These are phyloP conservation scores for Erodium trifolium DNA, from an alignment of 441 rosid genomes.

Conservation along the genomic window DNA sequence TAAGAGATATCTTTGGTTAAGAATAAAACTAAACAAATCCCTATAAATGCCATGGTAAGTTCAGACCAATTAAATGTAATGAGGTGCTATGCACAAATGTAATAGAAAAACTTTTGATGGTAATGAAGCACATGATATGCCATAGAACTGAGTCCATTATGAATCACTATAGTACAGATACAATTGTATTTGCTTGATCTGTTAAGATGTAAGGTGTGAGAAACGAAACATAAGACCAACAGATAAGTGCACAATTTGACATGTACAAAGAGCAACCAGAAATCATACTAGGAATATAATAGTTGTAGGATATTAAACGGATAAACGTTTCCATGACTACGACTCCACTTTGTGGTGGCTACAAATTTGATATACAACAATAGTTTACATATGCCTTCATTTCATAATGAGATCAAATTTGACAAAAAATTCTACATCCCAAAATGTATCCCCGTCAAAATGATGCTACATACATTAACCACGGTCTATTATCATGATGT, in stretches of 20 bases:
- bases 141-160: neutral
- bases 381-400: neutral
- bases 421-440: neutral
- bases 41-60: neutral
- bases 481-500: neutral
- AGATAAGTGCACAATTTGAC: neutral
- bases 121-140: neutral
- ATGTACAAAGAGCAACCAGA: neutral
- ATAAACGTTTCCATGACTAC: neutral
- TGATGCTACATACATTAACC: neutral
- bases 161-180: neutral
- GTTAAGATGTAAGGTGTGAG: neutral
- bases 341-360: neutral
- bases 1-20: constrained; percentile 16
- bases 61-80: neutral
- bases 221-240: neutral
- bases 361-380: neutral
- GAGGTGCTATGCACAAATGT: neutral
- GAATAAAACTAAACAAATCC: neutral
- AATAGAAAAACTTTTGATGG: neutral
- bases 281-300: neutral
- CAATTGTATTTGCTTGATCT: neutral
- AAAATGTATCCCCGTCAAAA: neutral
- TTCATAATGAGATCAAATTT: neutral
- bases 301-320: neutral